phyloP scores from a whole-genome alignment of 176 grass and related monocot genomes.

The Cymbopogon citratus region DNA sequence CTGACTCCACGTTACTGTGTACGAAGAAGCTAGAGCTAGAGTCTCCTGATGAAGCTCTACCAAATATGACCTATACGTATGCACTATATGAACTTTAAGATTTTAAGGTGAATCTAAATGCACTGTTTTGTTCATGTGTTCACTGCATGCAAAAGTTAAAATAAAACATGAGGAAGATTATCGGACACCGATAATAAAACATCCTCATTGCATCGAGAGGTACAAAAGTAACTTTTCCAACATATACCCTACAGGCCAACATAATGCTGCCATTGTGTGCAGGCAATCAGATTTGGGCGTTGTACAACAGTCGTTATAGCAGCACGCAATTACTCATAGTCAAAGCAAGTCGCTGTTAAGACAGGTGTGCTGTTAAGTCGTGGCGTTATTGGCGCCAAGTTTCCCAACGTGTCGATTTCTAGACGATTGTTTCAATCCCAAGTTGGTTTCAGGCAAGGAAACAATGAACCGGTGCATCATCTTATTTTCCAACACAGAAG shows the following conservation, averaged over 20 bases:
- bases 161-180: background rate
- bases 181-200: background rate
- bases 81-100: background rate
- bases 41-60: no score
- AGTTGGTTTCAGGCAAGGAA: background rate
- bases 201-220: background rate
- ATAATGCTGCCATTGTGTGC: conserved; percentile 10
- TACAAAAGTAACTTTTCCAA: no score
- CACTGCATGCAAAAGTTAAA: no score
- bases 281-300: conserved; percentile 22
- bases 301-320: background rate
- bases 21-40: no score
- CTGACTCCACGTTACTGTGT: no score
- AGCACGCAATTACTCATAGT: conserved; percentile 11
- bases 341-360: conserved; percentile 20
- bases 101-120: background rate
- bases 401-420: conserved; percentile 24
- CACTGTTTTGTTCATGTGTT: no score
- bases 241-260: no score
- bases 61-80: background rate
- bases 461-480: conserved; percentile 4
- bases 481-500: background rate
- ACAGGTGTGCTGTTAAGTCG: conserved; percentile 26
- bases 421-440: background rate
- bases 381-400: background rate